phyloP scores from a whole-genome alignment of 257 asterid species.

The Eucommia ulmoides region DNA sequence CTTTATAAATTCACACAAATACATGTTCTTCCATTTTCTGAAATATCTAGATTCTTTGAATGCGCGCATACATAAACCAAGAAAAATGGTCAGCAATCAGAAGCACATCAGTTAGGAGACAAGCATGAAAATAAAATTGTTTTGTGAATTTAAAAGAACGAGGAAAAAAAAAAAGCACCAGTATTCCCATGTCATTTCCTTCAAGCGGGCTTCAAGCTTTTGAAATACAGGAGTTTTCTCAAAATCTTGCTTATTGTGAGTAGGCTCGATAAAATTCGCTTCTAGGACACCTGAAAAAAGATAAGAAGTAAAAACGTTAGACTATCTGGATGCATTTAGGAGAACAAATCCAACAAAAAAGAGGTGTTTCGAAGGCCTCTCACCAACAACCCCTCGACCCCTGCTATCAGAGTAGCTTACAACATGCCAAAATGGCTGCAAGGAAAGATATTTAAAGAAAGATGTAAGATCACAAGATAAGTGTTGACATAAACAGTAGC shows the following conservation, averaged over 20 bases:
- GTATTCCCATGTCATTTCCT: constrained; percentile 77
- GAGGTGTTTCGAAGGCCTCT: constrained; percentile 16
- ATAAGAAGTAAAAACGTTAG: too few species aligned
- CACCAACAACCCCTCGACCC: constrained; percentile 98
- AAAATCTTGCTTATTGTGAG: constrained; percentile 89
- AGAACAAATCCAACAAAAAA: background rate
- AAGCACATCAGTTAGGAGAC: background rate
- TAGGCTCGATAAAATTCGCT: constrained; percentile 80
- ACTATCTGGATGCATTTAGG: too few species aligned
- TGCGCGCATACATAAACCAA: background rate
- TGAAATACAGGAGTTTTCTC: constrained; percentile 91
- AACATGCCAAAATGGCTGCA: constrained; percentile 98
- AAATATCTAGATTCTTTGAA: background rate
- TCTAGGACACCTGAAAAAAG: constrained; percentile 66
- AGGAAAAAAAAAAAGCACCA: constrained; percentile 41
- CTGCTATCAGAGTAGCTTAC: constrained; percentile 37
- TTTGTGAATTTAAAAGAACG: background rate
- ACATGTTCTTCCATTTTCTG: background rate
- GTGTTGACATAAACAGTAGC: too few species aligned
- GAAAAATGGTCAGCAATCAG: background rate
- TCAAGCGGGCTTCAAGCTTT: constrained; percentile 79
- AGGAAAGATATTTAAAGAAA: constrained; percentile 1
- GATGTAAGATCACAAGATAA: background rate
- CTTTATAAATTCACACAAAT: background rate
- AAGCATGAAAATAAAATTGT: background rate